Base-by-base conservation (phyloP, 371 early-diverging fungal species). In the Actinomucor elegans region DNA sequence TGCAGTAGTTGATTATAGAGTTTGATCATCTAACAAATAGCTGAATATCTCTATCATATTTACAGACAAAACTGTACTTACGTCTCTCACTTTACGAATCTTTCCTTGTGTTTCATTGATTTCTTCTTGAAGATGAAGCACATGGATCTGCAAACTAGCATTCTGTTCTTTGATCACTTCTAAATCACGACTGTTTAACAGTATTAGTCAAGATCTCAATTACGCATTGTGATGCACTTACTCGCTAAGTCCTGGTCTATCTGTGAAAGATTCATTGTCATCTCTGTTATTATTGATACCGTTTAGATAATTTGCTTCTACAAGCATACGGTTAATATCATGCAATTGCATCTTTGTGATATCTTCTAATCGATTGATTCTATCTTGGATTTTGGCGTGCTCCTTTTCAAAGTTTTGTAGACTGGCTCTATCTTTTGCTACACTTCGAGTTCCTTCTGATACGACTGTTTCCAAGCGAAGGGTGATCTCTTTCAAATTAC, bases 11-110 rank as follows among this genome's bases (percentile, higher is more conserved):
- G 83, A 42, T 72, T 75, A 64, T 85, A 85, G 11, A 83, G 75
- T 64, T 85, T 73, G 23, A 71, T 65, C 69, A 77, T 64, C 62
- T 73, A 52, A 15, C 6, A 4, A 15, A 26, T 12, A 47, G 23
- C 5, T 1, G 9, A 4, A 8, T 23, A 23, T n/a, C 3, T 42
- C 12, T 1, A 8, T 6, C 1, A 6, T 6, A 7, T 3, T 8
- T 2, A n/a, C 7, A 2, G 8, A 1, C 1, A 24, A 6, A 5
- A 20, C 8, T 38, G 3, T 20, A 17, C 45, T 48, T 73, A 86
- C 86, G 61, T 89, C 91, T 64, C 89, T 88, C 12, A 91, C 88
- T 64, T 86, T 88, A 58, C 90, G 85, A 27, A 91, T 72, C 55
- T 75, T 81, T 52, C 81, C 58, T 60, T 81, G 85, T 7, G 83